Percentiles rank a stretch among this genome's conserved stretches.
These are phyloP conservation scores for Diutina mesorugosa DNA, from an alignment of 1,139 yeast species.

Conservation along the genomic window DNA sequence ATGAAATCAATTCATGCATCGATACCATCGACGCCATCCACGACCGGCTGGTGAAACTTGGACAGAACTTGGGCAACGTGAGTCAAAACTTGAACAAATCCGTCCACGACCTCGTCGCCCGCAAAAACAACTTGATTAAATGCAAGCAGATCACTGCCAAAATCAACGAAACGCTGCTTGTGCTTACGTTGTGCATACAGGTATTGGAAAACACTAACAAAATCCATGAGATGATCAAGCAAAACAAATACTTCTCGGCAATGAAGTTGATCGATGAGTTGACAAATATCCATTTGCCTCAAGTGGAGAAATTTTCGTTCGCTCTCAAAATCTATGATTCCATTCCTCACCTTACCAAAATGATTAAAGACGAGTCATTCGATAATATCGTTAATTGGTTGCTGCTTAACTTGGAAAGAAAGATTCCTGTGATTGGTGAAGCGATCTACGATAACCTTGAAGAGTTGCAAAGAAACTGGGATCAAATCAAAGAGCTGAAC, in stretches of 20 bases:
- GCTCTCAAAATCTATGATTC: constrained; percentile 60
- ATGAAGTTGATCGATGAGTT: constrained; percentile 72
- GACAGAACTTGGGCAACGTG: neutral
- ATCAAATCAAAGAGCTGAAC: constrained; percentile 15
- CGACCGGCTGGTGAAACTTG: constrained; percentile 35
- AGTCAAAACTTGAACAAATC: constrained; percentile 47
- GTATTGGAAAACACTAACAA: constrained; percentile 80
- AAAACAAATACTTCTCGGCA: constrained; percentile 74
- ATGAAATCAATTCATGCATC: constrained; percentile 39
- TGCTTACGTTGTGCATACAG: constrained; percentile 59
- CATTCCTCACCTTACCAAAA: constrained; percentile 62
- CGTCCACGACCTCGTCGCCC: constrained; percentile 47
- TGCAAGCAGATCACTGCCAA: constrained; percentile 46
- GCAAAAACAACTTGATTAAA: constrained; percentile 41
- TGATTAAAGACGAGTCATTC: constrained; percentile 71
- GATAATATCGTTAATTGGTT: constrained; percentile 64
- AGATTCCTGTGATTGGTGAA: constrained; percentile 48
- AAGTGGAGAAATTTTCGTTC: constrained; percentile 65
- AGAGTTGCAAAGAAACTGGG: constrained; percentile 50
- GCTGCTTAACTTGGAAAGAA: constrained; percentile 47
- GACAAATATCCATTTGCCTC: constrained; percentile 50
- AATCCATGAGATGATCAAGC: constrained; percentile 68
- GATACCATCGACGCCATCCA: constrained; percentile 47
- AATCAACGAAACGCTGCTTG: constrained; percentile 49
- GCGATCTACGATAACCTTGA: constrained; percentile 42